Evolutionary conservation across 2,329 filamentous ascomycete genomes (phyloP).

Genomic region (Ophiobolus disseminans): DNA sequence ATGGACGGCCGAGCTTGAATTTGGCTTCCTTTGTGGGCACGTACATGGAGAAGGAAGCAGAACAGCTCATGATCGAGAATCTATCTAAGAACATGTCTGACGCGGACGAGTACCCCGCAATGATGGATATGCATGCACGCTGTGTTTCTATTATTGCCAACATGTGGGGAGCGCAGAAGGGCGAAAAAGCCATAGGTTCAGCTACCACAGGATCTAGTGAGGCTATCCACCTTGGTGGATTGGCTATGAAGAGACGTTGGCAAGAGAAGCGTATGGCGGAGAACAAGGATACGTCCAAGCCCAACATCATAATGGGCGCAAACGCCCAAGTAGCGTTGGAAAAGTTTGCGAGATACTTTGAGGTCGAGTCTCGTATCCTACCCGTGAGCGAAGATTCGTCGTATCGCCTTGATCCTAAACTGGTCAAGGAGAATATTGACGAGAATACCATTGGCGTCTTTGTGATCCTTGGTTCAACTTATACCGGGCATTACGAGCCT

Average conservation of each 20-base stretch:
- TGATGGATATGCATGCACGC: slow-evolving; percentile 66
- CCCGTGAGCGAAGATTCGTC: slow-evolving; percentile 68
- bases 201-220: slow-evolving; percentile 76
- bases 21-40: slow-evolving; percentile 73
- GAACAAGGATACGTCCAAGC: slow-evolving; percentile 68
- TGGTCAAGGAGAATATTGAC: slow-evolving; percentile 71
- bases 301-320: slow-evolving; percentile 77
- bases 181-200: slow-evolving; percentile 70
- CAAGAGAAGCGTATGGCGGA: slow-evolving; percentile 66
- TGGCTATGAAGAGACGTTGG: slow-evolving; percentile 77
- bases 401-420: slow-evolving; percentile 67
- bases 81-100: slow-evolving; percentile 76
- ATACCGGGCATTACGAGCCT: slow-evolving; percentile 76
- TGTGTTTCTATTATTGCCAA: slow-evolving; percentile 73
- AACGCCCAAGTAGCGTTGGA: slow-evolving; percentile 77
- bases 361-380: slow-evolving; percentile 71
- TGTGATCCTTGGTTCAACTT: slow-evolving; percentile 74
- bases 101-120: slow-evolving; percentile 58
- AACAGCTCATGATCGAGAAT: slow-evolving; percentile 71
- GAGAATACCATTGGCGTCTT: slow-evolving; percentile 81
- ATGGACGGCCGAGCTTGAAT: slow-evolving; percentile 68
- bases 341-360: slow-evolving; percentile 77
- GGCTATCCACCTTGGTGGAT: slow-evolving; percentile 72
- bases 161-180: slow-evolving; percentile 68
- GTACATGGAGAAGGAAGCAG: slow-evolving; percentile 72